Evolutionary conservation across 805 yeast species (phyloP).

Genomic region (Teunomyces stri): DNA sequence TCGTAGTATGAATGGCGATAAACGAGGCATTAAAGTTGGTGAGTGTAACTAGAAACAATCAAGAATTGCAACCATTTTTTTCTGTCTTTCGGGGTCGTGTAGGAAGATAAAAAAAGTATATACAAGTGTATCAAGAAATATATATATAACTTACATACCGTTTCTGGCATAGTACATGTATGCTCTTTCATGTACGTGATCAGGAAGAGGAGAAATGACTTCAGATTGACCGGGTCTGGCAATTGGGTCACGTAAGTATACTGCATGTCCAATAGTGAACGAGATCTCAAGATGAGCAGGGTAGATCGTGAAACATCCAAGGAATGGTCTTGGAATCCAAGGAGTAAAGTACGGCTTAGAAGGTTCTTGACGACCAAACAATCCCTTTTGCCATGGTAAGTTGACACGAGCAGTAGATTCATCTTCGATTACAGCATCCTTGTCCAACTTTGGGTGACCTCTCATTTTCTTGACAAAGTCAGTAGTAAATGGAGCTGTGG

Average conservation of each 20-base stretch:
- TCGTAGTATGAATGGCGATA: slow-evolving; percentile 26
- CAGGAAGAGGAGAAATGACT: slow-evolving; percentile 85
- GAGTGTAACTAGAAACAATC: neutral
- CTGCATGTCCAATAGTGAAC: slow-evolving; percentile 90
- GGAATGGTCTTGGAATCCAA: slow-evolving; percentile 91
- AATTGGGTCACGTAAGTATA: slow-evolving; percentile 94
- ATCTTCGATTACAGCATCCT: slow-evolving; percentile 48
- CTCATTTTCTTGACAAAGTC: slow-evolving; percentile 23
- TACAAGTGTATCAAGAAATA: slow-evolving; percentile 7
- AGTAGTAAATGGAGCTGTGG: slow-evolving; percentile 26
- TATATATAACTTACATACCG: slow-evolving; percentile 40
- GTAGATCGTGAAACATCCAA: slow-evolving; percentile 87
- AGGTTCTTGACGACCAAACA: slow-evolving; percentile 79
- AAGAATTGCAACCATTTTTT: neutral
- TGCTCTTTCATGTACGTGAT: slow-evolving; percentile 85
- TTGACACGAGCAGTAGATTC: slow-evolving; percentile 49
- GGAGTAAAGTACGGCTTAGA: slow-evolving; percentile 89
- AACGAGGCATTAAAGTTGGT: slow-evolving; percentile 26
- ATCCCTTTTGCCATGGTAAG: slow-evolving; percentile 77
- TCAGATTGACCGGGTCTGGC: slow-evolving; percentile 97
- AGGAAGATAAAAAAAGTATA: neutral
- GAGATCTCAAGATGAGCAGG: slow-evolving; percentile 92
- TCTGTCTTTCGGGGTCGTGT: neutral
- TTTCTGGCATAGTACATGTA: slow-evolving; percentile 88
- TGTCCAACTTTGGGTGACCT: slow-evolving; percentile 38